phyloP scores from a whole-genome alignment of 2,329 filamentous ascomycete genomes.

The Colletotrichum kahawae region DNA sequence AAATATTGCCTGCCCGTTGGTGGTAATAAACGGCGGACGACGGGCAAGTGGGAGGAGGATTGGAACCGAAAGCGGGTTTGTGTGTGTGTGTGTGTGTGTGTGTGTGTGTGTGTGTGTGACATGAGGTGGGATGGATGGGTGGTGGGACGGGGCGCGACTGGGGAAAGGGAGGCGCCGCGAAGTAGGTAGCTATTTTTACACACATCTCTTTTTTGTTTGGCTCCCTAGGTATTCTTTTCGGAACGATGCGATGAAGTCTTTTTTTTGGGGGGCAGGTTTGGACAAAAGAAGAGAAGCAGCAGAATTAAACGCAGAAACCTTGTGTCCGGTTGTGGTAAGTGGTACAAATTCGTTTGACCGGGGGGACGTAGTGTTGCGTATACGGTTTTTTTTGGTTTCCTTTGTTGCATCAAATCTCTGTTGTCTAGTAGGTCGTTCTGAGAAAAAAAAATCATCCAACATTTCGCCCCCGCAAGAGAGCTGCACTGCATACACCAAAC shows the following conservation, averaged over 20 bases:
- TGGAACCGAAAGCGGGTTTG: neutral
- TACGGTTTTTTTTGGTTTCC: neutral
- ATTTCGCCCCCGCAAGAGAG: neutral
- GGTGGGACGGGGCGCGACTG: neutral
- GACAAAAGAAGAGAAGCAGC: neutral
- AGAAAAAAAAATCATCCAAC: neutral
- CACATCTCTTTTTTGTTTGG: neutral
- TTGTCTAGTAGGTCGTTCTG: too few relatives aligned
- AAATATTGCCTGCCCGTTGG: neutral
- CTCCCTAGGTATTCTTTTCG: neutral
- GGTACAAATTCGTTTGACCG: neutral
- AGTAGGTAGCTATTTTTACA: conserved; percentile 9
- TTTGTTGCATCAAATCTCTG: too few relatives aligned
- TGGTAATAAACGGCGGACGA: neutral
- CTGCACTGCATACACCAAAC: neutral
- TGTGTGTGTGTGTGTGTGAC: neutral
- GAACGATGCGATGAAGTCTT: neutral
- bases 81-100: neutral
- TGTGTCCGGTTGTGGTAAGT: neutral
- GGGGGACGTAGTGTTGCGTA: neutral
- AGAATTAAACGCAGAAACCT: neutral
- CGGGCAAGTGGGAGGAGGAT: conserved; percentile 12
- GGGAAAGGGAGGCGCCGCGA: conserved; percentile 15
- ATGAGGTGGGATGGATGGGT: neutral
- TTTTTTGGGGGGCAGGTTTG: neutral